Percentiles rank a stretch among this genome's conserved stretches.
Evolutionary conservation across 441 rosid genomes (phyloP).

Genomic region (Croton setiger): DNA sequence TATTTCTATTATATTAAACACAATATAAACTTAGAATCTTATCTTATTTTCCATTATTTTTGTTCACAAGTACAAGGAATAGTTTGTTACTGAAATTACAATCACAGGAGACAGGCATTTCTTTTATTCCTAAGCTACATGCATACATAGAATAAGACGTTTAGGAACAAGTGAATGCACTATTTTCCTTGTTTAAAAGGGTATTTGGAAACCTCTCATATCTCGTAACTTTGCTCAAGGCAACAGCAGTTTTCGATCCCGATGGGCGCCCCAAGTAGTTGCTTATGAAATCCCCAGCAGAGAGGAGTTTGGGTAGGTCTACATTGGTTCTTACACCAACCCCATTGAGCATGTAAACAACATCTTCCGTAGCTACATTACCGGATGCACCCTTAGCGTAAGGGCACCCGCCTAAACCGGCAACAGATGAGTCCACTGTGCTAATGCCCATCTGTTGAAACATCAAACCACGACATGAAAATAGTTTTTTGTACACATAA

Average conservation of each 20-base stretch:
- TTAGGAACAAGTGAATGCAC: neutral
- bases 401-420: constrained; percentile 96
- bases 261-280: constrained; percentile 67
- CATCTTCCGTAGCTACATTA: constrained; percentile 92
- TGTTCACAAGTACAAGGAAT: neutral
- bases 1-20: no score
- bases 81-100: neutral
- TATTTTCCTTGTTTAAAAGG: constrained; percentile 6
- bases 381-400: constrained; percentile 97
- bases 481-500: no score
- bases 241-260: constrained; percentile 77
- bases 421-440: constrained; percentile 74
- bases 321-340: constrained; percentile 84
- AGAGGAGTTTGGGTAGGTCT: constrained; percentile 66
- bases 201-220: constrained; percentile 27
- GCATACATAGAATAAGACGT: neutral
- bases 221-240: constrained; percentile 56
- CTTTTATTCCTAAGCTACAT: constrained; percentile 17
- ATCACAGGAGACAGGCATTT: neutral
- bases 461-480: no score
- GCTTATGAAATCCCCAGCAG: constrained; percentile 82
- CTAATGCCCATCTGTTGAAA: constrained; percentile 80
- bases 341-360: constrained; percentile 86
- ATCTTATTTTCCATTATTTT: no score
- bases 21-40: no score